Conservation (phyloP, 768 basidiomycete species). For the Boletus bicolor region DNA sequence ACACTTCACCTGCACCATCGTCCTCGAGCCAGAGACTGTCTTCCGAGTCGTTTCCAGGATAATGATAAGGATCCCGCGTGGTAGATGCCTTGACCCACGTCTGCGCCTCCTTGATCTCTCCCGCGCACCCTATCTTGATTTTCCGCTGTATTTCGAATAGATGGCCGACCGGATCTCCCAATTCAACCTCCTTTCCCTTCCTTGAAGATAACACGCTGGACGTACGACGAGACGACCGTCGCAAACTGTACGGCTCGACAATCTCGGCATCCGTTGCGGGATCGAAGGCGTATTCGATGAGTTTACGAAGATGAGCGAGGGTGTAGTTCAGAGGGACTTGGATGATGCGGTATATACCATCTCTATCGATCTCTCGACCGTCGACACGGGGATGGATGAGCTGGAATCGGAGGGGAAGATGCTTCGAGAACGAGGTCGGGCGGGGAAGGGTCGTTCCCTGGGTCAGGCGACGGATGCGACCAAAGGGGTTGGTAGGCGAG, state of each 20-base stretch:
- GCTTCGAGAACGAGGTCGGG: slow-evolving; percentile 52
- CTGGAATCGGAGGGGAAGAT: slow-evolving; percentile 64
- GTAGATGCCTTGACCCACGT: slow-evolving; percentile 54
- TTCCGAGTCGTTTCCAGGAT: slow-evolving; percentile 38
- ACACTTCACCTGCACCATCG: slow-evolving; percentile 42
- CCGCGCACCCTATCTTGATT: slow-evolving; percentile 43
- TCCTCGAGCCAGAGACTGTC: slow-evolving; percentile 30
- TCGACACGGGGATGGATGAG: slow-evolving; percentile 38
- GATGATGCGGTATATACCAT: slow-evolving; percentile 60
- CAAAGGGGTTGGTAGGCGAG: slow-evolving; percentile 71
- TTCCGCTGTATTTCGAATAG: slow-evolving; percentile 58
- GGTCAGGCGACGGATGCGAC: slow-evolving; percentile 45
- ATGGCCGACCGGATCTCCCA: slow-evolving; percentile 38
- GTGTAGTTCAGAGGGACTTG: slow-evolving; percentile 72
- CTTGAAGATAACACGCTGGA: slow-evolving; percentile 4
- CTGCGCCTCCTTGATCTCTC: slow-evolving; percentile 50
- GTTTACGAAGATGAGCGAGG: slow-evolving; percentile 58
- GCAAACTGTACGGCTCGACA: slow-evolving; percentile 14
- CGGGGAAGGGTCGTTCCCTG: slow-evolving; percentile 38
- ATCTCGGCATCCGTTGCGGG: slow-evolving; percentile 28
- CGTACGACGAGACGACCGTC: slow-evolving; percentile 28
- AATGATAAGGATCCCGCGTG: slow-evolving; percentile 46
- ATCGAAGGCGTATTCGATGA: slow-evolving; percentile 59
- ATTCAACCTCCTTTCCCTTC: slow-evolving; percentile 21
- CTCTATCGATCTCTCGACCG: slow-evolving; percentile 29